These are phyloP conservation scores for Akanthomyces muscarius DNA, from an alignment of 2,329 filamentous ascomycete species.

Conservation along the genomic window DNA sequence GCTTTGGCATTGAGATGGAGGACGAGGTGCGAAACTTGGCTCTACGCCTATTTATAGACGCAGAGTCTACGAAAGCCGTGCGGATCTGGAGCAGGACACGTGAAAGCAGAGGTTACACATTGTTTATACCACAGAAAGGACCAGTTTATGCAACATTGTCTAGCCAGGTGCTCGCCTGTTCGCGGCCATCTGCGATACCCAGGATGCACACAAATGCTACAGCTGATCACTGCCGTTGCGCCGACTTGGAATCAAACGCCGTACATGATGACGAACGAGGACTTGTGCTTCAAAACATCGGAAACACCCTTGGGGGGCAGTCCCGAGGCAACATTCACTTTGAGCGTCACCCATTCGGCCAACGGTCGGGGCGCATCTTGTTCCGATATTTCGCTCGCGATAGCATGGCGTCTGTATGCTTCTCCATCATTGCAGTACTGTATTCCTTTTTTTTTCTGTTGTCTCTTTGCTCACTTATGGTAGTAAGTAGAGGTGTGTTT, in stretches of 20 bases:
- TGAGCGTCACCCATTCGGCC: no score
- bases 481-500: no score
- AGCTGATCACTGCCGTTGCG: neutral
- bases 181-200: neutral
- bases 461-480: no score
- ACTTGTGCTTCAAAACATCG: neutral
- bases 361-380: no score
- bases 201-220: neutral
- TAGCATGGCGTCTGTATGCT: no score
- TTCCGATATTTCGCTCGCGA: no score
- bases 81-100: neutral
- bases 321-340: no score
- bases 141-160: neutral
- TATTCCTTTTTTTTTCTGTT: no score
- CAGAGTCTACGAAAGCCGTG: neutral
- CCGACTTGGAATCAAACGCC: neutral
- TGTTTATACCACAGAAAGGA: neutral
- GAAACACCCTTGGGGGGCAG: neutral
- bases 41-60: neutral
- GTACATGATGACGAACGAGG: neutral
- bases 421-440: no score
- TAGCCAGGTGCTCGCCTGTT: neutral
- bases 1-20: neutral
- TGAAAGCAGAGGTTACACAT: neutral
- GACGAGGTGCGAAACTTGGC: neutral